Evolutionary conservation across 208 protist genomes (phyloP), one percentile per base, ranked within the genome.

Genomic region (Entamoeba invadens): DNA sequence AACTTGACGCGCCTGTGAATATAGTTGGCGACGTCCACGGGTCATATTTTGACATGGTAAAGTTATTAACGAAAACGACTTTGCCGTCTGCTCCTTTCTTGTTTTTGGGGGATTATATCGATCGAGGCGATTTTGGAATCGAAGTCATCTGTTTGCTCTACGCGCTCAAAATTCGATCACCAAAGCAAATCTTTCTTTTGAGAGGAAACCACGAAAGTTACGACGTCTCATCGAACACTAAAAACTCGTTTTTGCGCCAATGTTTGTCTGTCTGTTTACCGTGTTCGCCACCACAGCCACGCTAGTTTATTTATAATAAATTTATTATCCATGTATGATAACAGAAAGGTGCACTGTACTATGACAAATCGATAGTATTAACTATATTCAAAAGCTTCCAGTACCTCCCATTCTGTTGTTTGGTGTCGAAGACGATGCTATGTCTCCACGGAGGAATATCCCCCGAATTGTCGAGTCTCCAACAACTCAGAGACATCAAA

Each of bases 341-440:
- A 77, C 3, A 77, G 38, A 10, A 77, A 77, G 57, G 57, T 77
- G 8, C 5, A 42, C 21, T 6, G 6, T 8, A n/a, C 25, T 77
- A 77, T 77, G 10, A 8, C 38, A n/a, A 77, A 77, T n/a, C 38
- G 25, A 31, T 77, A 42, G 6, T n/a, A 10, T n/a, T n/a, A 44
- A 8, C 10, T 31, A 42, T 77, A 42, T 77, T 77, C 38, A 10
- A 77, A n/a, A 77, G 57, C 38, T 99, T 99, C 96, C 99, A 99
- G 95, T 99, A 98, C 95, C 96, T 99, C 6, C 99, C 99, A 57
- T 97, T 99, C 77, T 98, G 98, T 16, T 98, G 98, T 46, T 98
- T 99, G 93, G 98, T 99, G 57, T 98, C 99, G 95, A 98, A 99
- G 94, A 99, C 99, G 94, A 99, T 99, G 94, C 99, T 99, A 94